Evolutionary conservation across 2,329 filamentous ascomycete genomes (phyloP), one percentile per base, ranked within the genome.

Genomic region (Colletotrichum trifolii): DNA sequence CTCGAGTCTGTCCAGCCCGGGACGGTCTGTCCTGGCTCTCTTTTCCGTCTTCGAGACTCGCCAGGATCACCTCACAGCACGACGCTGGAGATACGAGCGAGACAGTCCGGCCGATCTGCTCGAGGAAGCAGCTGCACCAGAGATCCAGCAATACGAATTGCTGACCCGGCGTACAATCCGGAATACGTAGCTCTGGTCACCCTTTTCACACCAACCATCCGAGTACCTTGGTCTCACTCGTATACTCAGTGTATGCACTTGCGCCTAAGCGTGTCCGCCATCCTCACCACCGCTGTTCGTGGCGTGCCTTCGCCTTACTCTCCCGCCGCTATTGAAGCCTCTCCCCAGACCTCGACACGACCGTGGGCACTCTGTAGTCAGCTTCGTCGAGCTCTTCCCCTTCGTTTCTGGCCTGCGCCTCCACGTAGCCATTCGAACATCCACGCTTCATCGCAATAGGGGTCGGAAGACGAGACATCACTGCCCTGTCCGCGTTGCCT

Each of bases 61-160:
- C 49, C n/a, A 47, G 10, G 10, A 6, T 39, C 10, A 40, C 34
- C 47, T 35, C 39, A 40, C 56, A 54, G 47, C 54, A 45, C 8
- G 15, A 53, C 38, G 45, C n/a, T 42, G 42, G 35, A 36, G 52
- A 65, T 62, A 65, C 62, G 58, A 65, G 46, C 62, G 5, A 57
- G 38, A 50, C 38, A 62, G 46, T 58, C 7, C 47, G 39, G 46
- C 33, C 43, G 49, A 62, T 49, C 33, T 25, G 25, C 25, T 53
- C 58, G 48, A 48, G 38, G 40, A 53, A 36, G 40, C 35, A 56
- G 52, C 58, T 50, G 61, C 57, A 61, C 57, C n/a, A 43, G 11
- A 33, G 42, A 54, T n/a, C 10, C 55, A 45, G 48, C 17, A 56
- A 65, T 25, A 65, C 62, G 47, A 62, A 38, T 15, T 52, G 38